phyloP scores from a whole-genome alignment of 2,329 filamentous ascomycete genomes.

The Aspergillus aculeatinus region DNA sequence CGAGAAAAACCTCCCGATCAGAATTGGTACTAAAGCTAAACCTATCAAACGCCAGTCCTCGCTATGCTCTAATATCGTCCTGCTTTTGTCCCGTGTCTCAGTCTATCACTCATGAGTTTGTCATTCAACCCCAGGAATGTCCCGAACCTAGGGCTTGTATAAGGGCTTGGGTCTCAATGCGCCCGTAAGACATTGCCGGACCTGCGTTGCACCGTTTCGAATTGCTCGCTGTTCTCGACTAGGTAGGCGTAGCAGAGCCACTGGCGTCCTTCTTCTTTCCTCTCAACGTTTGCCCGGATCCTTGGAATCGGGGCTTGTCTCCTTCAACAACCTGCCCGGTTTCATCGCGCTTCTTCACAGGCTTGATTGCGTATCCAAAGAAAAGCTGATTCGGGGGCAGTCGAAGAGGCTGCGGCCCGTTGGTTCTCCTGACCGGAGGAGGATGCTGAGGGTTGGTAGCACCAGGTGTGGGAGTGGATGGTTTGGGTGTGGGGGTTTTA shows the following conservation, averaged over 20 bases:
- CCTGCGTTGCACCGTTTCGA: background rate
- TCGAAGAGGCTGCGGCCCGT: conserved; percentile 82
- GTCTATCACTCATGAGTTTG: conserved; percentile 1
- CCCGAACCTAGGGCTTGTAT: background rate
- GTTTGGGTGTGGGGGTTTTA: conserved; percentile 71
- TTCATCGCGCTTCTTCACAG: conserved; percentile 75
- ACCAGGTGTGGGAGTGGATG: conserved; percentile 69
- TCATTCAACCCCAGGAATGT: background rate
- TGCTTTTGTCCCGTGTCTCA: conserved; percentile 2
- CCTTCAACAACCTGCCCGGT: conserved; percentile 60
- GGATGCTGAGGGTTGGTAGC: conserved; percentile 50
- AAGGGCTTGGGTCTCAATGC: background rate
- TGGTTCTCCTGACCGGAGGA: conserved; percentile 53
- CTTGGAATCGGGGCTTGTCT: conserved; percentile 74
- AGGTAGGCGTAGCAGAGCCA: conserved; percentile 38
- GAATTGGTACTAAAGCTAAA: background rate
- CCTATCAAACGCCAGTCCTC: conserved; percentile 26
- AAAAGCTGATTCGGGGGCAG: conserved; percentile 88
- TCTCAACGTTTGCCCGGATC: conserved; percentile 77
- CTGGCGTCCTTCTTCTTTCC: conserved; percentile 66
- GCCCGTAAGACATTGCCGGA: background rate
- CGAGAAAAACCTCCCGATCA: background rate
- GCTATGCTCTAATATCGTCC: conserved; percentile 24
- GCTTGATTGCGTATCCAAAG: conserved; percentile 92
- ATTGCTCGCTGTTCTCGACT: background rate